Evolutionary conservation across 371 early-diverging fungal species (phyloP).

Genomic region (Mortierella sp.): DNA sequence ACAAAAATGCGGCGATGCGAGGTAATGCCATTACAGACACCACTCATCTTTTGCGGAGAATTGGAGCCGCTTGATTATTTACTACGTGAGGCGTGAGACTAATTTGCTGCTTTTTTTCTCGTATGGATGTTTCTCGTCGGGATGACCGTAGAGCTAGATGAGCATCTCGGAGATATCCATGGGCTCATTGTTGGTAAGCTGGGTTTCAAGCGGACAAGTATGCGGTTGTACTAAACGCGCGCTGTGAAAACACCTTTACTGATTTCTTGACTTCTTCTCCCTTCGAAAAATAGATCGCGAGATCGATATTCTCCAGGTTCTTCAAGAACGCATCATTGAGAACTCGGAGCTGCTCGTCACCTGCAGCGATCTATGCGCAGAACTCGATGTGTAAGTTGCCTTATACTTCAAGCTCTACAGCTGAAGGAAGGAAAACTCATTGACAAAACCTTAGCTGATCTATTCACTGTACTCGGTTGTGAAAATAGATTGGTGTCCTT

Average conservation of each 20-base stretch:
- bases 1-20: conserved; percentile 76
- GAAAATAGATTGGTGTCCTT: conserved; percentile 71
- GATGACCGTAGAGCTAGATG: conserved; percentile 73
- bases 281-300: conserved; percentile 67
- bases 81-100: not conserved
- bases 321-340: conserved; percentile 69
- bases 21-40: conserved; percentile 56
- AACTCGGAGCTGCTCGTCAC: conserved; percentile 58
- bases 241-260: no score
- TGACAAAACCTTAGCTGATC: not conserved
- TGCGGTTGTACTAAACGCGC: no score
- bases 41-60: not conserved
- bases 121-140: not conserved
- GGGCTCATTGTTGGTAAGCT: conserved; percentile 74
- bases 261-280: not conserved
- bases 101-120: not conserved
- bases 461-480: not conserved
- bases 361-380: conserved; percentile 66
- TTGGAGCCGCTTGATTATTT: not conserved
- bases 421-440: not conserved
- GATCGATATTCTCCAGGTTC: conserved; percentile 78
- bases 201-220: not conserved
- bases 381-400: conserved; percentile 78
- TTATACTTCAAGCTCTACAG: not conserved
- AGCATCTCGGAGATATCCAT: conserved; percentile 83